Base-by-base conservation (phyloP, 2,329 filamentous ascomycete species). In the Tolypocladium nubicola region DNA sequence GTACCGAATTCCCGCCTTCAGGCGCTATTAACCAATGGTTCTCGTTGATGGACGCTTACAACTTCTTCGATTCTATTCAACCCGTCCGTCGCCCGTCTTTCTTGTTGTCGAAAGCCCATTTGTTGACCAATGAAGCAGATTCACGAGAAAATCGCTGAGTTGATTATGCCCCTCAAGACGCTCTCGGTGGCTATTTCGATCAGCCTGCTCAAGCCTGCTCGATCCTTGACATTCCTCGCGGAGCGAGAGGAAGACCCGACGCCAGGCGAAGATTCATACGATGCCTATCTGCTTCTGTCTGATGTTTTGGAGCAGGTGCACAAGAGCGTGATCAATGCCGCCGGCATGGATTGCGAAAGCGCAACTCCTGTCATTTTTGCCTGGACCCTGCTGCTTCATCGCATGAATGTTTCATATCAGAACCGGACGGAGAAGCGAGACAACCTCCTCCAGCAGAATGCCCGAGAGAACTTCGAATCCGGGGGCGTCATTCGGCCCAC, bases 371-470 rank as follows among this genome's bases (percentile, higher is more conserved):
- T 89, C 21, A 80, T 90, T 23, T 88, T 95, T 62, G 83, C 88
- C 3, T 97, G 92, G 92, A 84, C 86, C 4, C 76, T 93, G 53
- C 81, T 96, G 33, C 76, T 92, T 11, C 82, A 88, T 65, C 79
- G 81, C 33, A 83, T 94, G 74, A 83, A 84, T 62, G 74, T 83
- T 47, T 81, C 82, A 14, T 87, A 85, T 61, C 78, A 82, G 57
- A 77, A 77, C 54, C 77, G 86, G 52, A 83, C 82, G 43, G 85
- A 88, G 66, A 78, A 79, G 58, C 74, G 82, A 53, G 82, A 85
- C 62, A 73, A 80, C 35, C 70, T 82, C 19, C 75, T 84, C 55
- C 82, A 84, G 60, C 79, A 84, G 64, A 79, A 79, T 59, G 80
- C 82, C 0, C 76, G 81, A 50, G 81, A 82, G 59, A 79, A 77